A percentile compares a stretch with the other conserved stretches of the same genome.
Conservation (phyloP, 768 basidiomycete species). For the Calocera viscosa region DNA sequence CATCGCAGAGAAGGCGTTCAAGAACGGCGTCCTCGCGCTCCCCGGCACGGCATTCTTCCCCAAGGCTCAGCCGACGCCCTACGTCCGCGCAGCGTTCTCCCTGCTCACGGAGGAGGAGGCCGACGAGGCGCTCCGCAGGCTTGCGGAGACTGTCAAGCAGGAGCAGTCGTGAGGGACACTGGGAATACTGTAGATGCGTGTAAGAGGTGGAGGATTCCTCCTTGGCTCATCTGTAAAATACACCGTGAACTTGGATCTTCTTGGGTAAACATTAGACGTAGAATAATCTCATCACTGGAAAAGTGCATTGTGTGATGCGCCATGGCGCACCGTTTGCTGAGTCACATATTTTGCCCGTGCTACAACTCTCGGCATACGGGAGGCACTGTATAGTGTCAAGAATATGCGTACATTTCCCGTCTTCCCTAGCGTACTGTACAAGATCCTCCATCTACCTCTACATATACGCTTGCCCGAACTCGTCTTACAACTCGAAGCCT, state of each 20-base stretch:
- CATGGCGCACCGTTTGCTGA: too few relatives aligned
- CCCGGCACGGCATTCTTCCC: constrained; percentile 78
- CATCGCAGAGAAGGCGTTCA: constrained; percentile 62
- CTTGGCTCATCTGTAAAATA: background rate
- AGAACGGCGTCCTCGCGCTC: constrained; percentile 75
- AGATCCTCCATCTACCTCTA: too few relatives aligned
- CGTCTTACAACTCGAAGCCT: too few relatives aligned
- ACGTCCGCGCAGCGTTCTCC: constrained; percentile 76
- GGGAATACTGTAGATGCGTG: background rate
- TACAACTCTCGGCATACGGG: too few relatives aligned
- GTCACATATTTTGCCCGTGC: too few relatives aligned
- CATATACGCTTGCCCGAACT: too few relatives aligned
- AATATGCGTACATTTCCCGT: too few relatives aligned
- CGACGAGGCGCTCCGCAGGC: constrained; percentile 55
- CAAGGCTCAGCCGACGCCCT: constrained; percentile 51
- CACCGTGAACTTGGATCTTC: background rate
- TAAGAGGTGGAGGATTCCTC: background rate
- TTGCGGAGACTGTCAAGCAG: constrained; percentile 35
- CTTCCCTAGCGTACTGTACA: too few relatives aligned
- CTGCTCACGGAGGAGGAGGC: constrained; percentile 52
- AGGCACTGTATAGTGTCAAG: too few relatives aligned
- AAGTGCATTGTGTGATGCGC: background rate
- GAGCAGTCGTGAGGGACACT: constrained; percentile 4
- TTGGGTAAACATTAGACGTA: background rate
- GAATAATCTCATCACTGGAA: background rate